Base-by-base conservation (phyloP, 257 asterid genomes). In the Solanum piurae region DNA sequence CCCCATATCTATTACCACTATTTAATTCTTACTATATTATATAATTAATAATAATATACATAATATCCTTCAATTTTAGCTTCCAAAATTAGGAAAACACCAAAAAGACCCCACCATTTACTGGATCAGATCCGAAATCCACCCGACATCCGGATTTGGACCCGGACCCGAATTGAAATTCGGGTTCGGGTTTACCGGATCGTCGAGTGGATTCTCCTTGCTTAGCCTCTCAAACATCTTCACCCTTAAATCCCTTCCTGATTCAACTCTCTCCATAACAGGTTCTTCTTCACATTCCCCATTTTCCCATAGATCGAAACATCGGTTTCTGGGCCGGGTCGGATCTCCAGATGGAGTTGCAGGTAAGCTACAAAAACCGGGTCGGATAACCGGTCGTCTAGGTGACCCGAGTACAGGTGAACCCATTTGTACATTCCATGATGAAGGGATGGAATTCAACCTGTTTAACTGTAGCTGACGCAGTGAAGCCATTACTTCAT, bases 61-160 rank as follows among this genome's bases (percentile, higher is more conserved):
- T 36, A 20, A 36, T 37, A 9, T 73, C 18, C 80, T 73, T 73
- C 83, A 3, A 74, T 74, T 36, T 9, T 10, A 21, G 52, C 31
- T 74, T 37, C 83, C 83, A 74, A 74, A 73, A 74, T 55, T 31
- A 23, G 71, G 29, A 62, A 62, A 9, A 2, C 71, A 62, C 27
- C 23, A 80, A 83, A 6, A 12, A 37, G 33, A 27, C 9, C 37
- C 85, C n/a, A 72, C 12, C 37, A 25, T 55, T 89, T 88, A 94
- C 77, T 91, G 88, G 2, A 96, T 49, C 77, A 95, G 90, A 37
- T 96, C 98, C 86, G 95, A 87, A 3, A 96, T 94, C 99, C 99
- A 94, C 9, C 92, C 98, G 0, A 96, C 93, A 64, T 94, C 95
- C 69, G 98, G 95, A 49, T 89, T 68, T 89, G 2, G 86, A 36